Conservation (phyloP, 1,139 yeast genomes). For the Groenewaldozyma auringiensis region DNA sequence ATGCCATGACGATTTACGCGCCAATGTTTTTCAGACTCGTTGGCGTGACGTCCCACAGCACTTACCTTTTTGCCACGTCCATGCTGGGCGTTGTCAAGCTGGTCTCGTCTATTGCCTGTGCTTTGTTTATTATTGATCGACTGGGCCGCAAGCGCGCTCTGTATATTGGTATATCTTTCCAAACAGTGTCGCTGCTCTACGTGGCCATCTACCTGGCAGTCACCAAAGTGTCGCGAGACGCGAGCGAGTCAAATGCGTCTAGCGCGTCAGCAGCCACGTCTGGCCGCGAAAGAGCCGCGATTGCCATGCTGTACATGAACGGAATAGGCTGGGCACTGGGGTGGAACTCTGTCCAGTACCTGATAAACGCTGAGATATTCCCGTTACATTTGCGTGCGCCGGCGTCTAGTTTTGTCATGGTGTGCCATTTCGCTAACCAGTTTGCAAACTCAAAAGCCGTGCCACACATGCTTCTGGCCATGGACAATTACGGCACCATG, state of each 20-base stretch:
- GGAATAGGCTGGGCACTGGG: conserved; percentile 62
- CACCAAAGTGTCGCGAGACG: conserved; percentile 26
- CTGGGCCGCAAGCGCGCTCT: conserved; percentile 45
- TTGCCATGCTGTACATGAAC: conserved; percentile 45
- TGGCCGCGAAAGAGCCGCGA: conserved; percentile 35
- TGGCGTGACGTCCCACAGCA: conserved; percentile 40
- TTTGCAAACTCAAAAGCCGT: conserved; percentile 54
- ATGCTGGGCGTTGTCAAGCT: conserved; percentile 43
- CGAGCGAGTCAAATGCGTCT: conserved; percentile 17
- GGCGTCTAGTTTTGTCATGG: conserved; percentile 51
- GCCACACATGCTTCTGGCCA: conserved; percentile 43
- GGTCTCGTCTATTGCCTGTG: conserved; percentile 41
- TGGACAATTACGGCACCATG: conserved; percentile 48
- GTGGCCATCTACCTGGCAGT: conserved; percentile 42
- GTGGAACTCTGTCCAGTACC: conserved; percentile 52
- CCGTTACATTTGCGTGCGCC: conserved; percentile 48
- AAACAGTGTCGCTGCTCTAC: conserved; percentile 29
- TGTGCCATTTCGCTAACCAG: conserved; percentile 51
- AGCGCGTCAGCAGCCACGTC: not conserved
- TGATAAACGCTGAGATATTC: conserved; percentile 51
- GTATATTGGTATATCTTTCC: conserved; percentile 35
- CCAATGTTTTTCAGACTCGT: conserved; percentile 40
- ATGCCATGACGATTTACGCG: conserved; percentile 54
- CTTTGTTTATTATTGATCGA: conserved; percentile 40
- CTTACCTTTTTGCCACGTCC: conserved; percentile 38